Percentiles rank a stretch among this genome's conserved stretches.
These are phyloP conservation scores for Russula emetica DNA, from an alignment of 768 basidiomycete genomes.

Conservation along the genomic window DNA sequence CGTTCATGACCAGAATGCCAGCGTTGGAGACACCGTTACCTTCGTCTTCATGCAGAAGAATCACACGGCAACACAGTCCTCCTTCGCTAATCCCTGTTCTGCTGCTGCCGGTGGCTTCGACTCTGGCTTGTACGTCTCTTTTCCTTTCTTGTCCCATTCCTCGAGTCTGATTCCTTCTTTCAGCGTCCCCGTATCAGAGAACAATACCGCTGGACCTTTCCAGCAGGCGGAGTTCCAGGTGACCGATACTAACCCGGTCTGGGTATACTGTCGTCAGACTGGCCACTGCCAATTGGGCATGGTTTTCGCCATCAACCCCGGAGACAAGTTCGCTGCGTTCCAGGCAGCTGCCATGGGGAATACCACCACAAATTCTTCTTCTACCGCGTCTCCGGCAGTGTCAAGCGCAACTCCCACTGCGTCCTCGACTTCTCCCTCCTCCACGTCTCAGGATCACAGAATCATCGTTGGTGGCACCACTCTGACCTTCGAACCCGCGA, in stretches of 20 bases:
- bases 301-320: slow-evolving; percentile 66
- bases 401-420: slow-evolving; percentile 37
- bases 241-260: slow-evolving; percentile 44
- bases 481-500: slow-evolving; percentile 34
- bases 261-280: slow-evolving; percentile 56
- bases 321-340: slow-evolving; percentile 50
- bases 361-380: slow-evolving; percentile 17
- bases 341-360: slow-evolving; percentile 46
- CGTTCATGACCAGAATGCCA: slow-evolving; percentile 38
- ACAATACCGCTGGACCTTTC: slow-evolving; percentile 41
- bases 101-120: slow-evolving; percentile 47
- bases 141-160: neutral
- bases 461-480: slow-evolving; percentile 33
- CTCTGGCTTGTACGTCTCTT: slow-evolving; percentile 48
- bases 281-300: slow-evolving; percentile 57
- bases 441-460: slow-evolving; percentile 34
- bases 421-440: slow-evolving; percentile 2
- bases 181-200: slow-evolving; percentile 47
- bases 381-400: slow-evolving; percentile 30
- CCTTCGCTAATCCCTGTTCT: slow-evolving; percentile 47
- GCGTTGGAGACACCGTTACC: slow-evolving; percentile 43
- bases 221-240: slow-evolving; percentile 44
- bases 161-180: slow-evolving; percentile 30
- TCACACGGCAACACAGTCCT: slow-evolving; percentile 54
- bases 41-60: slow-evolving; percentile 57